Base-by-base conservation (phyloP, 352 stramenopile genomes). In the Phytopythium ostracodes region DNA sequence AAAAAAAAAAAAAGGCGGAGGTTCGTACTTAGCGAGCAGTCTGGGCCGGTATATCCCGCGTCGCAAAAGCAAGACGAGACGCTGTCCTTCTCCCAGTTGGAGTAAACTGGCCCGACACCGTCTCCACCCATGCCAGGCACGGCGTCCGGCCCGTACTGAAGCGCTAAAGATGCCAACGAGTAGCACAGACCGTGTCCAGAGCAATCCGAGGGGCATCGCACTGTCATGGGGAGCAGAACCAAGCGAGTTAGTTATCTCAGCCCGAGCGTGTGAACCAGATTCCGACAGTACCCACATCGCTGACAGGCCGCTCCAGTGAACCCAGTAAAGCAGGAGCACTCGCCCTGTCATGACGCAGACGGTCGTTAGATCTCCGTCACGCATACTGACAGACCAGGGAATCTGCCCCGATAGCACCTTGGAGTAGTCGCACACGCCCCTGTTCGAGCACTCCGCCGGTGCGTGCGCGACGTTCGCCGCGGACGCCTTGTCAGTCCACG, bases 61-160 rank as follows among this genome's bases (percentile, higher is more conserved):
- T 96, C 89, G 60, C 89, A 97, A 56, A 89, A 74, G 62, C 89
- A 97, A 9, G 70, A 67, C 6, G 76, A 85, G 59, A 94, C 80
- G 59, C 72, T 86, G 59, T 92, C 70, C 31, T 83, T 91, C 57
- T 96, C 88, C 88, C 88, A 96, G 67, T 96, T 96, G 0, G 72
- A 72, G 61, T 96, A 96, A 36, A 62, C 65, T 4, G 73, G 80
- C 2, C 79, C 84, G 15, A 79, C 42, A 5, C 81, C 82, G 24
- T 78, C 67, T 11, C 75, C 74, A 40, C 47, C 76, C 7, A 73
- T 50, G 1, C 67, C 62, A 46, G 78, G 67, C 4, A 70, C 33
- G 1, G 77, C 72, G 27, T 81, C 69, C 3, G 78, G 73, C 0
- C 81, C 78, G 42, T 88, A 88, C 49, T 77, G 52, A 12, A 83